Percentiles rank a stretch among this genome's conserved stretches.
Evolutionary conservation across 2,329 filamentous ascomycete genomes (phyloP).

Genomic region (Ceratocystis cubensis): DNA sequence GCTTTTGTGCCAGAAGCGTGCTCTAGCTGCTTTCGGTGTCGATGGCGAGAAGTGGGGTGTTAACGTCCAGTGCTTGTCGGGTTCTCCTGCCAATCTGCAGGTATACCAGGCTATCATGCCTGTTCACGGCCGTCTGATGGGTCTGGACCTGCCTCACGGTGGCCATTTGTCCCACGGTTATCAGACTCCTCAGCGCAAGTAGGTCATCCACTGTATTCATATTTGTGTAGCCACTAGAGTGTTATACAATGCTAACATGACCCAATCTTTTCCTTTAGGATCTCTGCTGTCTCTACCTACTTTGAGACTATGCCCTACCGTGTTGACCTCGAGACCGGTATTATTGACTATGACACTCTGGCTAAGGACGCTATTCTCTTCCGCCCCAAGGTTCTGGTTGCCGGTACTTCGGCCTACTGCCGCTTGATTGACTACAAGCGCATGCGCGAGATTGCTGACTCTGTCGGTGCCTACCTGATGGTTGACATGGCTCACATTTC

Average conservation of each 20-base stretch:
- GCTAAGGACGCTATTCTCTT: slow-evolving; percentile 84
- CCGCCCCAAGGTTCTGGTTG: slow-evolving; percentile 90
- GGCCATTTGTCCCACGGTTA: slow-evolving; percentile 95
- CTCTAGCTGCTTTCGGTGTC: slow-evolving; percentile 79
- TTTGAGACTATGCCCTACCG: slow-evolving; percentile 98
- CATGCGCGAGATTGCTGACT: slow-evolving; percentile 93
- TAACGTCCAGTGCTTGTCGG: slow-evolving; percentile 90
- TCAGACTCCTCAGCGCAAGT: slow-evolving; percentile 89
- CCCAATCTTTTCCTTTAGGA: slow-evolving; percentile 36
- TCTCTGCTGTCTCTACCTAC: slow-evolving; percentile 95
- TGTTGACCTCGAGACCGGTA: slow-evolving; percentile 74
- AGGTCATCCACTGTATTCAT: slow-evolving; percentile 27
- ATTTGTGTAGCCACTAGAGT: no score
- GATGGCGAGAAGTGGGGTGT: slow-evolving; percentile 90
- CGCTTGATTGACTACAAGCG: slow-evolving; percentile 91
- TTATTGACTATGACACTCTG: slow-evolving; percentile 93
- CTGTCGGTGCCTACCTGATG: slow-evolving; percentile 84
- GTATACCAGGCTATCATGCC: slow-evolving; percentile 97
- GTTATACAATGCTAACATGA: not conserved
- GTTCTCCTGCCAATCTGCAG: slow-evolving; percentile 92
- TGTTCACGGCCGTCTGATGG: slow-evolving; percentile 92
- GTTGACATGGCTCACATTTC: slow-evolving; percentile 99
- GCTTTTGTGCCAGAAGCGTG: slow-evolving; percentile 85
- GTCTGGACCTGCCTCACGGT: slow-evolving; percentile 85
- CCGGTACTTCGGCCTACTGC: slow-evolving; percentile 96